phyloP scores from a whole-genome alignment of 2,329 filamentous ascomycete species.

The Geosmithia putterillii region DNA sequence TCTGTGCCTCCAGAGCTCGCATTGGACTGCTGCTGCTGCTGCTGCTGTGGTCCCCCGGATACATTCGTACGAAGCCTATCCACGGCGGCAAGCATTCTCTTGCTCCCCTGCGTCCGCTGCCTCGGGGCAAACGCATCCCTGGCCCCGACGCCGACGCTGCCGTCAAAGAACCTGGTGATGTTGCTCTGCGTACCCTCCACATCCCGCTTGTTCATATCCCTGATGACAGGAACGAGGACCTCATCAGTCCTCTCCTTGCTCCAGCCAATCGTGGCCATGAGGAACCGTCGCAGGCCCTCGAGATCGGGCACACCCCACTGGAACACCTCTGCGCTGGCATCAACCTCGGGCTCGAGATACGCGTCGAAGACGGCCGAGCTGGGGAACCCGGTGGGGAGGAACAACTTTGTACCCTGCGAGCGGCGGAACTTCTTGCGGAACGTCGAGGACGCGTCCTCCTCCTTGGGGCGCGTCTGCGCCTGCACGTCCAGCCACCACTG shows the following conservation, averaged over 20 bases:
- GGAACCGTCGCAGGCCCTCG: slow-evolving; percentile 67
- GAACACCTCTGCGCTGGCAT: slow-evolving; percentile 64
- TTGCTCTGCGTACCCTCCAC: slow-evolving; percentile 90
- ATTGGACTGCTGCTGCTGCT: too few relatives aligned
- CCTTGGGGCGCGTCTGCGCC: slow-evolving; percentile 47
- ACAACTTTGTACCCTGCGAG: slow-evolving; percentile 69
- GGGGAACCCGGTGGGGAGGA: slow-evolving; percentile 72
- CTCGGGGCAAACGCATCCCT: slow-evolving; percentile 59
- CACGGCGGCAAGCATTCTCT: slow-evolving; percentile 70
- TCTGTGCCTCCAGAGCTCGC: not conserved
- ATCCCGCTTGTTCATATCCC: slow-evolving; percentile 84
- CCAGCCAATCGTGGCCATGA: slow-evolving; percentile 93
- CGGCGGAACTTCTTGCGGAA: slow-evolving; percentile 85
- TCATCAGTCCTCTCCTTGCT: slow-evolving; percentile 85
- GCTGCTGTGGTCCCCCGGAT: too few relatives aligned
- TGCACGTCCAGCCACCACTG: slow-evolving; percentile 84
- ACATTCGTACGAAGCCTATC: slow-evolving; percentile 42
- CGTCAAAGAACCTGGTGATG: slow-evolving; percentile 85
- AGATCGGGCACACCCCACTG: slow-evolving; percentile 95
- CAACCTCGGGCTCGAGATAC: slow-evolving; percentile 79
- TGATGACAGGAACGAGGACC: slow-evolving; percentile 86
- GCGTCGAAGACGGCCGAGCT: slow-evolving; percentile 67
- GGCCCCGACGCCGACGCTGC: slow-evolving; percentile 55
- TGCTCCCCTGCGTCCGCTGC: slow-evolving; percentile 50
- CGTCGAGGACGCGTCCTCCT: slow-evolving; percentile 41